Evolutionary conservation across 352 stramenopile species (phyloP).

Genomic region (Blastocystis sp.): DNA sequence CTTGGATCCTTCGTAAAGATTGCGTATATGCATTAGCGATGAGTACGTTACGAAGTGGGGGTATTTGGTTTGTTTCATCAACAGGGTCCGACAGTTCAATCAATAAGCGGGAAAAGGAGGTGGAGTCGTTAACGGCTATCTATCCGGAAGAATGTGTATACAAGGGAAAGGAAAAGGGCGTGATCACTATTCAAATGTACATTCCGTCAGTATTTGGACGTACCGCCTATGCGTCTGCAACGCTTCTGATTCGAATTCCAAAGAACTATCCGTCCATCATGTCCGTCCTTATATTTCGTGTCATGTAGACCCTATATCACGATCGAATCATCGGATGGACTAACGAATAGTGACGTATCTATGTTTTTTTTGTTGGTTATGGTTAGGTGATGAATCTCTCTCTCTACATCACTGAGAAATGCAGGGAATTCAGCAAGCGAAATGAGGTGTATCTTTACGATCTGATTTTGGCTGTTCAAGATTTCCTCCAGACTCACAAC

Average conservation of each 20-base stretch:
- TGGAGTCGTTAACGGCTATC: background rate
- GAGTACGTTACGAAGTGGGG: no score
- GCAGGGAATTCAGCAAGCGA: background rate
- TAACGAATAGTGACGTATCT: background rate
- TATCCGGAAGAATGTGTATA: slow-evolving; percentile 3
- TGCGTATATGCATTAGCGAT: no score
- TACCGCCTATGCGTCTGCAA: background rate
- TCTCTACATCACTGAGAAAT: background rate
- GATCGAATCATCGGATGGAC: background rate
- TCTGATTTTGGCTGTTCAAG: background rate
- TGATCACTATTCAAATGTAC: background rate
- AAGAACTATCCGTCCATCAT: background rate
- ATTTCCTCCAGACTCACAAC: slow-evolving; percentile 19
- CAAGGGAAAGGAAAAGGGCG: background rate
- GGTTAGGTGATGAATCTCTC: background rate
- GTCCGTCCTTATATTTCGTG: background rate
- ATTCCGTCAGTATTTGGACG: background rate
- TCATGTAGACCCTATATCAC: background rate
- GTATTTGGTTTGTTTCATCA: no score
- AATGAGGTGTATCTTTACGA: background rate
- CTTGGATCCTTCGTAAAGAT: no score
- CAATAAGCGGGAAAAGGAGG: background rate
- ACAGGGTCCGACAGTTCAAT: background rate
- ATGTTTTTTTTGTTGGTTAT: background rate
- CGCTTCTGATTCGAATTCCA: background rate